These are phyloP conservation scores for Cryptosporidium muris DNA, from an alignment of 169 alveolate species.

Conservation along the genomic window DNA sequence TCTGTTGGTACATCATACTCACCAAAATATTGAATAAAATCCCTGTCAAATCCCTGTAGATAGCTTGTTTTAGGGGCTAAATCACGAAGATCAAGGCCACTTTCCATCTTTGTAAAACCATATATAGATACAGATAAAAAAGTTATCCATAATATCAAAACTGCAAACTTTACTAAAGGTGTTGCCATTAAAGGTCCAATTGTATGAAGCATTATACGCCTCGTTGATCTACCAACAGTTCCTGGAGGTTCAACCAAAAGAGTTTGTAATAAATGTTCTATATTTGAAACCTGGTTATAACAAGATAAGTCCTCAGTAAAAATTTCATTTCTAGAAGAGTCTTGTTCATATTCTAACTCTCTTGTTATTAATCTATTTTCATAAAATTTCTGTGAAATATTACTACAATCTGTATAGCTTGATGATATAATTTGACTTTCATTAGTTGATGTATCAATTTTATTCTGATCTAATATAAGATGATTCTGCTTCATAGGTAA, in stretches of 20 bases:
- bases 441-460: too few species aligned
- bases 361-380: too few species aligned
- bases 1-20: slow-evolving; percentile 78
- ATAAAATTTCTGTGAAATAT: too few species aligned
- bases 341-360: too few species aligned
- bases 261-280: slow-evolving; percentile 50
- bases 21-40: slow-evolving; percentile 72
- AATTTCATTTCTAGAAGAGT: too few species aligned
- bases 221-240: slow-evolving; percentile 76
- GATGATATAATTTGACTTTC: too few species aligned
- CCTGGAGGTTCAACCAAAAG: slow-evolving; percentile 76
- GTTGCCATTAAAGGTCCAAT: slow-evolving; percentile 76
- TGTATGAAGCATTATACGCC: slow-evolving; percentile 73
- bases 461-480: too few species aligned
- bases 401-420: too few species aligned
- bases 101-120: slow-evolving; percentile 77
- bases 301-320: too few species aligned
- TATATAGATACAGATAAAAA: slow-evolving; percentile 72
- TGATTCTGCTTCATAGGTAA: slow-evolving; percentile 11
- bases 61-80: slow-evolving; percentile 76
- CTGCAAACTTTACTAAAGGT: slow-evolving; percentile 72
- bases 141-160: slow-evolving; percentile 69
- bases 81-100: slow-evolving; percentile 77
- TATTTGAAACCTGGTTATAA: background rate
- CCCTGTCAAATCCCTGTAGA: slow-evolving; percentile 73